Evolutionary conservation across 1,139 yeast genomes (phyloP), one percentile per base, ranked within the genome.

Genomic region (Pichia sp.): DNA sequence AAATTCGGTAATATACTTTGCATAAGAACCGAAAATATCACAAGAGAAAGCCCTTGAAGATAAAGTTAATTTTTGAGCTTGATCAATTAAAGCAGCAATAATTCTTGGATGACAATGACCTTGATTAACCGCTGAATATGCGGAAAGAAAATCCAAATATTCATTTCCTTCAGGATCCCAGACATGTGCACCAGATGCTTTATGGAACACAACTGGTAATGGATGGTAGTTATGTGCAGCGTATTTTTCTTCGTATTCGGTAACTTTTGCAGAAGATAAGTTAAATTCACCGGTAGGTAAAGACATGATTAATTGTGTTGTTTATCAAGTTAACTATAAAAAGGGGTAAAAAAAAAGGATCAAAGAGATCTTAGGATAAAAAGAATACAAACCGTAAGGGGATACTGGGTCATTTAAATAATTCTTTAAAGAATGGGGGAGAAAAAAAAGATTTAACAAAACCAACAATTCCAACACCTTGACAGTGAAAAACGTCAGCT

Each of bases 141-240:
- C 96, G 25, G 93, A 82, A 51, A 88, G 68, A 60, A 88, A 88
- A 63, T 88, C 97, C 52, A 88, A 68, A 62, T 84, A 84, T 59
- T 83, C 87, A 38, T 73, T 81, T 48, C 96, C 96, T 65, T 89
- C 97, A 11, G 97, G 96, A 60, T 91, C 97, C 96, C 96, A 89
- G 28, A 91, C 96, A 50, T 85, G 85, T 27, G 96, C 96, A 38
- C 97, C 97, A 48, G 64, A 52, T 16, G 95, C 97, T 60, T 74
- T 80, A 55, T 85, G 72, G 65, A 89, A 83, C 14, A 91, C 97
- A 48, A 89, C 96, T 11, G 98, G 97, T 52, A 89, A 69, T 42
- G 98, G 97, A 64, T 88, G 96, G 68, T 89, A 89, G 71, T 91
- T 89, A 69, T 89, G 96, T 21, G 97, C 98, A 37, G 96, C 87